A percentile compares a stretch with the other conserved stretches of the same genome.
These are phyloP conservation scores for Candida freyschussii DNA, from an alignment of 1,139 yeast genomes.

Conservation along the genomic window DNA sequence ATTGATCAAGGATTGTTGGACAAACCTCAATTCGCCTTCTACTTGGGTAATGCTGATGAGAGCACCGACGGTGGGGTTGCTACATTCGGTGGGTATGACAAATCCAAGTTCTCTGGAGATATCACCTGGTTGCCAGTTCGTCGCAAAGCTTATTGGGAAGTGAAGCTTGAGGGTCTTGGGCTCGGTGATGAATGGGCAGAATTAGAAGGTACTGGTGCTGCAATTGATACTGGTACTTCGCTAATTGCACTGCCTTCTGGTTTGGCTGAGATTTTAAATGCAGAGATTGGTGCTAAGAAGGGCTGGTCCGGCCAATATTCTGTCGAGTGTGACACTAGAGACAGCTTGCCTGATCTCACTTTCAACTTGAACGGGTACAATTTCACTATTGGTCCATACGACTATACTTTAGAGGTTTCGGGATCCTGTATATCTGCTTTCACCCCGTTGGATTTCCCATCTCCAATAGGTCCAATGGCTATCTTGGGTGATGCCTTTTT, in stretches of 20 bases:
- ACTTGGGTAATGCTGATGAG: constrained; percentile 75
- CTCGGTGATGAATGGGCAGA: constrained; percentile 89
- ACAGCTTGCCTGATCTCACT: constrained; percentile 81
- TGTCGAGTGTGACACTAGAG: constrained; percentile 83
- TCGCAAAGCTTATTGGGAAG: constrained; percentile 99
- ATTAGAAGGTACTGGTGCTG: constrained; percentile 85
- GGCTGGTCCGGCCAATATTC: constrained; percentile 97
- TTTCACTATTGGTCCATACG: constrained; percentile 82
- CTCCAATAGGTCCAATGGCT: constrained; percentile 93
- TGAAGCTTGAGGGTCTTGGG: constrained; percentile 81
- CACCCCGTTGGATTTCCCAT: constrained; percentile 96
- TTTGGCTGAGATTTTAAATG: constrained; percentile 87
- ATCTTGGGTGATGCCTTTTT: constrained; percentile 96
- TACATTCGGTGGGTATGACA: constrained; percentile 91
- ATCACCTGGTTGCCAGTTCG: constrained; percentile 95
- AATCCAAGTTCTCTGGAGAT: constrained; percentile 68
- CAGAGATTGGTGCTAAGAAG: constrained; percentile 95
- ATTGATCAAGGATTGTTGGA: constrained; percentile 76
- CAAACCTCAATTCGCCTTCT: constrained; percentile 80
- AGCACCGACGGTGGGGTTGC: constrained; percentile 79
- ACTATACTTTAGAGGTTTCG: constrained; percentile 87
- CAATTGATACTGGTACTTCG: constrained; percentile 97
- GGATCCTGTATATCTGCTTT: constrained; percentile 95
- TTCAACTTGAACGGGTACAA: constrained; percentile 85
- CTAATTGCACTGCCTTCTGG: constrained; percentile 91